These are phyloP conservation scores for Ophiostoma ulmi DNA, from an alignment of 2,329 filamentous ascomycete genomes.

Conservation along the genomic window DNA sequence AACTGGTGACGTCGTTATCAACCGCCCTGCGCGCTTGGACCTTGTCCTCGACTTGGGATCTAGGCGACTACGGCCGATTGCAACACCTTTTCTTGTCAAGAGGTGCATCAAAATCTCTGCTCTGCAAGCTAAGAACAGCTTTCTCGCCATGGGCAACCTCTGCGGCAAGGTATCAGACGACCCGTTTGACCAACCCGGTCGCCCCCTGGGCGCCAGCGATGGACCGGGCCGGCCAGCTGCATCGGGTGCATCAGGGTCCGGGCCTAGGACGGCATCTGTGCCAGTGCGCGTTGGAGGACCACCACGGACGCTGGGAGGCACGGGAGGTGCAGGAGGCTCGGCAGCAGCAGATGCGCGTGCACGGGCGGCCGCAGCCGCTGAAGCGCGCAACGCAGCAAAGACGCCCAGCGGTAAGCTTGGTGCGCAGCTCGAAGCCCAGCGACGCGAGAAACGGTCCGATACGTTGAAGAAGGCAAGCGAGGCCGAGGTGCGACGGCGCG, in stretches of 20 bases:
- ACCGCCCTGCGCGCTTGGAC: too few relatives aligned
- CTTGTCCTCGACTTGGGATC: too few relatives aligned
- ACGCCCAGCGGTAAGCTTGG: slow-evolving; percentile 63
- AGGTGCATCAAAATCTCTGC: not conserved
- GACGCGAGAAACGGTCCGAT: slow-evolving; percentile 64
- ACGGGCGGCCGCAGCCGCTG: slow-evolving; percentile 75
- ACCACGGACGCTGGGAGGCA: slow-evolving; percentile 60
- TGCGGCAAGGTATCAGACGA: slow-evolving; percentile 67
- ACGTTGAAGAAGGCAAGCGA: slow-evolving; percentile 64
- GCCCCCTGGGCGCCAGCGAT: slow-evolving; percentile 53
- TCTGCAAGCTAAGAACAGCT: not conserved
- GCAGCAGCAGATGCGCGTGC: slow-evolving; percentile 55
- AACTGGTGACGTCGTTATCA: not conserved
- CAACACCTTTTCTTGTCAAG: not conserved
- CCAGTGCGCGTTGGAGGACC: slow-evolving; percentile 48
- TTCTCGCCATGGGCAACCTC: slow-evolving; percentile 68
- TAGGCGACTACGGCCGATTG: not conserved
- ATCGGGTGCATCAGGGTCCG: slow-evolving; percentile 37
- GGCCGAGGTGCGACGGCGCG: slow-evolving; percentile 59
- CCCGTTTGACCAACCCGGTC: slow-evolving; percentile 67
- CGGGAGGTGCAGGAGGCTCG: slow-evolving; percentile 44
- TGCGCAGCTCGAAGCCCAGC: slow-evolving; percentile 67
- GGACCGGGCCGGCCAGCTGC: slow-evolving; percentile 31
- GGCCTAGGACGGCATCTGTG: slow-evolving; percentile 45
- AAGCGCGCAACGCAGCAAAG: slow-evolving; percentile 44